These are phyloP conservation scores for Neospora caninum DNA, from an alignment of 169 alveolate genomes.

Conservation along the genomic window DNA sequence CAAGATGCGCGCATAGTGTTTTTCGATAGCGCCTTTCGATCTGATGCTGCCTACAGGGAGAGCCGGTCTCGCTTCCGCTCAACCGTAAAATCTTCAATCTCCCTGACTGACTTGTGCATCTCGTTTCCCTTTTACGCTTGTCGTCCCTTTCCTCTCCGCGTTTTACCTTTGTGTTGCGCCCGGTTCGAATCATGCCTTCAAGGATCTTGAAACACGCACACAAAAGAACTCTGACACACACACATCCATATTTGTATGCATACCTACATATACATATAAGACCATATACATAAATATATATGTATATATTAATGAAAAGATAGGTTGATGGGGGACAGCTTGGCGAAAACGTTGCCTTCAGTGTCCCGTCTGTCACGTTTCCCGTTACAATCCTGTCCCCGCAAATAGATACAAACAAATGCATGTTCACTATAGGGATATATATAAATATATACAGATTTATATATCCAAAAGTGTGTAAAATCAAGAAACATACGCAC, in stretches of 20 bases:
- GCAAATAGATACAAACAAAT: background rate
- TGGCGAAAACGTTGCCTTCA: too few species aligned
- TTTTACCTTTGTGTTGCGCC: background rate
- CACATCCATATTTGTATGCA: background rate
- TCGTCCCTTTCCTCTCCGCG: background rate
- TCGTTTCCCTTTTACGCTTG: background rate
- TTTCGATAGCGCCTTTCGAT: too few species aligned
- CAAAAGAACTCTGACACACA: background rate
- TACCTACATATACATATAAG: background rate
- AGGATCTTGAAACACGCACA: background rate
- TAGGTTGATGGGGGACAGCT: too few species aligned
- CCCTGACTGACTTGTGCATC: background rate
- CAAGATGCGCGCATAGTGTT: background rate
- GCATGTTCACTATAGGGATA: background rate
- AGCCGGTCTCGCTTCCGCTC: too few species aligned
- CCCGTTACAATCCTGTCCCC: too few species aligned
- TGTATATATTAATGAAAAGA: background rate
- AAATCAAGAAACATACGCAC: background rate
- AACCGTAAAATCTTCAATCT: too few species aligned
- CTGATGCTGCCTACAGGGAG: too few species aligned
- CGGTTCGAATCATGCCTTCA: background rate
- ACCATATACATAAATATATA: background rate
- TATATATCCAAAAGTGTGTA: background rate
- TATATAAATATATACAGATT: background rate
- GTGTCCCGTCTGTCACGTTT: too few species aligned